Conservation (phyloP, 2,329 filamentous ascomycete genomes). For the Arthroderma uncinatum region DNA sequence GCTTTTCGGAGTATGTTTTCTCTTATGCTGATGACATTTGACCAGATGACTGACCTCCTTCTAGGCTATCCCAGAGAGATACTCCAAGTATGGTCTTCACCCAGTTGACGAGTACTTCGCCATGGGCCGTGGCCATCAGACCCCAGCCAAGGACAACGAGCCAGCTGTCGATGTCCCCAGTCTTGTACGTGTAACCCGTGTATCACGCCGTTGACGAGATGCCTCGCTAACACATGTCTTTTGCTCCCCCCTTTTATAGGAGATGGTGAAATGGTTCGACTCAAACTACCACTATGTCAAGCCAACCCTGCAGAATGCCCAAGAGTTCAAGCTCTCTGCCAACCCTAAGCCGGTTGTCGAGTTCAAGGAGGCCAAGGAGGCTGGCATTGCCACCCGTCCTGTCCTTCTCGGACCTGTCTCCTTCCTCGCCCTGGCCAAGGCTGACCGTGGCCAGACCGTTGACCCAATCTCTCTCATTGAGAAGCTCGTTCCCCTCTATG, state of each 20-base stretch:
- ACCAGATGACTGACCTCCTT: background rate
- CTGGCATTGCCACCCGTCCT: conserved; percentile 82
- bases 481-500: conserved; percentile 89
- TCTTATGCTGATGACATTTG: background rate
- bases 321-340: conserved; percentile 79
- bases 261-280: conserved; percentile 99
- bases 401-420: conserved; percentile 93
- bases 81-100: conserved; percentile 80
- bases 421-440: conserved; percentile 95
- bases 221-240: conserved; percentile 21
- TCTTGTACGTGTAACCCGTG: conserved; percentile 42
- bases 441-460: conserved; percentile 86
- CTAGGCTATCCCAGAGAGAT: conserved; percentile 82
- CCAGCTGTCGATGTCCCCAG: conserved; percentile 70
- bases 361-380: conserved; percentile 96
- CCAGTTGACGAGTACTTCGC: conserved; percentile 95
- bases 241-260: no score
- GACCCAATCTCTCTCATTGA: conserved; percentile 88
- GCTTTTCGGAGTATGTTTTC: conserved; percentile 71
- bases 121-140: conserved; percentile 98
- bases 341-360: conserved; percentile 89
- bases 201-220: background rate
- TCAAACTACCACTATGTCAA: conserved; percentile 99
- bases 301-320: conserved; percentile 92
- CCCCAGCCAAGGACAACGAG: conserved; percentile 47